Evolutionary conservation across 257 asterid species (phyloP).

Genomic region (Solanum medicagineum): DNA sequence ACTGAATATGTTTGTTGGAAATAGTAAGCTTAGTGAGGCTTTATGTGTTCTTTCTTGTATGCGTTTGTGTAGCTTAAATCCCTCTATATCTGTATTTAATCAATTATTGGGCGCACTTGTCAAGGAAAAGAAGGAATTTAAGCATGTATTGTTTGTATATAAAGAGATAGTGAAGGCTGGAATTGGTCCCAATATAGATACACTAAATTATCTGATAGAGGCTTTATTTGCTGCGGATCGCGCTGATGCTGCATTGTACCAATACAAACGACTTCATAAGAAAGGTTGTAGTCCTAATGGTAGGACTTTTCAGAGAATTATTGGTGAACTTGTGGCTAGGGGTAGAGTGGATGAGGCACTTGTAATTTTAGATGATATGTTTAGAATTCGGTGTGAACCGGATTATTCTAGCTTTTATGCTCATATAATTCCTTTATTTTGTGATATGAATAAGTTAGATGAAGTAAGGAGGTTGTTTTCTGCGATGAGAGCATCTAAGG

Average conservation of each 20-base stretch:
- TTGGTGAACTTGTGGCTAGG: slow-evolving; percentile 47
- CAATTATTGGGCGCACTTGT: slow-evolving; percentile 45
- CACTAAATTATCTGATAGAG: slow-evolving; percentile 58
- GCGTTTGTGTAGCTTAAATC: slow-evolving; percentile 42
- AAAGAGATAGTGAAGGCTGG: slow-evolving; percentile 83
- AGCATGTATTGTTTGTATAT: slow-evolving; percentile 74
- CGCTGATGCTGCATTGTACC: slow-evolving; percentile 53
- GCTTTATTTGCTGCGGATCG: slow-evolving; percentile 57
- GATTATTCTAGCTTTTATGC: slow-evolving; percentile 34
- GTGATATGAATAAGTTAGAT: slow-evolving; percentile 34
- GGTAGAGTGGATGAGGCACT: slow-evolving; percentile 40
- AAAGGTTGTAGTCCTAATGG: slow-evolving; percentile 71
- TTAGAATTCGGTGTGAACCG: slow-evolving; percentile 25
- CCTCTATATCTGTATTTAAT: slow-evolving; percentile 34
- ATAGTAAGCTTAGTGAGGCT: slow-evolving; percentile 52
- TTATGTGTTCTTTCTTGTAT: slow-evolving; percentile 49
- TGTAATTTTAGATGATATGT: slow-evolving; percentile 49
- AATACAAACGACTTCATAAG: slow-evolving; percentile 51
- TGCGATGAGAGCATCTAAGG: slow-evolving; percentile 43
- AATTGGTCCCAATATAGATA: slow-evolving; percentile 44
- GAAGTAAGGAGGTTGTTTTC: slow-evolving; percentile 31
- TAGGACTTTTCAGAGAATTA: slow-evolving; percentile 51
- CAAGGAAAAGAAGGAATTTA: slow-evolving; percentile 40
- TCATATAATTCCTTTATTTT: slow-evolving; percentile 38
- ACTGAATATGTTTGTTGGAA: slow-evolving; percentile 40